phyloP scores from a whole-genome alignment of 2,329 filamentous ascomycete species.

The Exophiala lecanii-corni region DNA sequence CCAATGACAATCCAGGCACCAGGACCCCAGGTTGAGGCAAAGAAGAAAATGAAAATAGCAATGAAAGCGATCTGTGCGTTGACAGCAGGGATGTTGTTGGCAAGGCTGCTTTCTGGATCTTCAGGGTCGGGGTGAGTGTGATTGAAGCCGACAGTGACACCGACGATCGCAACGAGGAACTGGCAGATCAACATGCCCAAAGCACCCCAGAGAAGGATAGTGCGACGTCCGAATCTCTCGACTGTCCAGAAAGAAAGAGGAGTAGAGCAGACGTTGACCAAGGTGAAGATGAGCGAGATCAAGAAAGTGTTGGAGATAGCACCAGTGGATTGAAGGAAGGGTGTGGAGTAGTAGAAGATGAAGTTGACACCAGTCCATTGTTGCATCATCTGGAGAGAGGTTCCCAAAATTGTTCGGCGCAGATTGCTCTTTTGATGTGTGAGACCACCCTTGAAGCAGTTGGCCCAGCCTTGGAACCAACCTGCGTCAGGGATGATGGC shows the following conservation, averaged over 20 bases:
- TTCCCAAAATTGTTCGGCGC: conserved; percentile 66
- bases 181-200: conserved; percentile 80
- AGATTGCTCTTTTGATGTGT: conserved; percentile 52
- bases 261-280: conserved; percentile 82
- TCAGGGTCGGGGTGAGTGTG: conserved; percentile 50
- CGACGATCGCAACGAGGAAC: conserved; percentile 70
- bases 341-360: conserved; percentile 79
- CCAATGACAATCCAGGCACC: conserved; percentile 69
- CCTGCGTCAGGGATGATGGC: conserved; percentile 59
- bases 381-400: conserved; percentile 75
- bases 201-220: conserved; percentile 73
- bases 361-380: conserved; percentile 86
- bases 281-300: conserved; percentile 77
- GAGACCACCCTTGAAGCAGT: conserved; percentile 56
- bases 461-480: conserved; percentile 65
- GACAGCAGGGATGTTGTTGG: conserved; percentile 41
- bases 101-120: conserved; percentile 63
- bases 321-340: conserved; percentile 73
- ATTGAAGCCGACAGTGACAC: conserved; percentile 33
- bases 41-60: conserved; percentile 89
- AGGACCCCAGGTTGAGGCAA: conserved; percentile 83
- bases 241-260: conserved; percentile 84
- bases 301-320: conserved; percentile 75
- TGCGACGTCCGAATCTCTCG: conserved; percentile 74
- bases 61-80: conserved; percentile 78